phyloP scores from a whole-genome alignment of 2,329 filamentous ascomycete species.

The Xylariaceae sp. region DNA sequence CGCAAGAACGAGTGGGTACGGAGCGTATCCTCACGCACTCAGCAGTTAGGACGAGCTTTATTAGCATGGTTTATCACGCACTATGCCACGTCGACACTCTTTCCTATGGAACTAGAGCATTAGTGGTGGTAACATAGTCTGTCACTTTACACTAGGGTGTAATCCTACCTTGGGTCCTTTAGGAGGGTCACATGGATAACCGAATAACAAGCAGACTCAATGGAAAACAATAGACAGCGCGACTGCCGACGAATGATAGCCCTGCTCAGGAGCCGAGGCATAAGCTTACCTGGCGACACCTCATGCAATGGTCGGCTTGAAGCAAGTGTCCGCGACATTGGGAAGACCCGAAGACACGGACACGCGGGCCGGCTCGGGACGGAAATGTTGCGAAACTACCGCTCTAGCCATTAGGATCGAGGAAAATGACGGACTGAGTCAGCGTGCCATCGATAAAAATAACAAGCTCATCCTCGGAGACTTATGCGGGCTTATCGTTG shows the following conservation, averaged over 20 bases:
- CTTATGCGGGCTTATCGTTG: too few species aligned
- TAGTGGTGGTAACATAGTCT: too few species aligned
- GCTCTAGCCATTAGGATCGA: not conserved
- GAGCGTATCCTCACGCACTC: too few species aligned
- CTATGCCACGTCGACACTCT: slow-evolving; percentile 7
- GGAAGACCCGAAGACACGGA: slow-evolving; percentile 1
- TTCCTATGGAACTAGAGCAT: not conserved
- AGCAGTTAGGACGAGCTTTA: not conserved
- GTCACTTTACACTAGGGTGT: too few species aligned
- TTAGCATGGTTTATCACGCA: slow-evolving; percentile 1
- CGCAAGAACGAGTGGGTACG: not conserved
- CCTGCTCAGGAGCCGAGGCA: too few species aligned
- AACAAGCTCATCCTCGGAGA: not conserved
- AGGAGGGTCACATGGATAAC: too few species aligned
- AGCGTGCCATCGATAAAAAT: not conserved
- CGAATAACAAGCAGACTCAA: not conserved
- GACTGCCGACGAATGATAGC: not conserved
- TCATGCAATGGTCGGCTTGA: too few species aligned
- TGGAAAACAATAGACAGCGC: not conserved
- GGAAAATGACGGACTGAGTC: not conserved
- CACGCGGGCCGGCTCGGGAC: not conserved
- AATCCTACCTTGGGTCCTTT: not conserved
- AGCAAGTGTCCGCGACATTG: slow-evolving; percentile 1
- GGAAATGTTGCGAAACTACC: not conserved
- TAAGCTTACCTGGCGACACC: too few species aligned